A percentile compares a stretch with the other conserved stretches of the same genome.
Conservation (phyloP, 345 rosid genomes). For the Turnera subulata region DNA sequence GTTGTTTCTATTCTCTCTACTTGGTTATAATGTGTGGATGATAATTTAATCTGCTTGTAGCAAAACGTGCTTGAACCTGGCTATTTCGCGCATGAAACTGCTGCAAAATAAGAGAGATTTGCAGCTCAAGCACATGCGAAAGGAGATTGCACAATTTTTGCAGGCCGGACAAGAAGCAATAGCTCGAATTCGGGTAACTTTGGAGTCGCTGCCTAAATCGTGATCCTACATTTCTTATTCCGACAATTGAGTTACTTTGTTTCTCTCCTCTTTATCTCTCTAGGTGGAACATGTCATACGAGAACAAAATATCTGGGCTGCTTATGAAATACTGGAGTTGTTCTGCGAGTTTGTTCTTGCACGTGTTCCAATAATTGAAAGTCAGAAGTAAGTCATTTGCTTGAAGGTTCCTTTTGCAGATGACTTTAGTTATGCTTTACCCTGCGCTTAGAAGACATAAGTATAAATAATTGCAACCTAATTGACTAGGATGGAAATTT, state of each 20-base stretch:
- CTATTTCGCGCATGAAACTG: constrained; percentile 77
- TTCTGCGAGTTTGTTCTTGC: constrained; percentile 92
- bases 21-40: no score
- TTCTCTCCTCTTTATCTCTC: background rate
- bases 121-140: constrained; percentile 87
- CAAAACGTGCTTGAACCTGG: constrained; percentile 75
- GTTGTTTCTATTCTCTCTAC: background rate
- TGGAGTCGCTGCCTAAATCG: no score
- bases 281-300: constrained; percentile 96
- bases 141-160: constrained; percentile 88
- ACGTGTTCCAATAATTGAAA: constrained; percentile 78
- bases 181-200: constrained; percentile 77
- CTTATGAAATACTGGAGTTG: constrained; percentile 81
- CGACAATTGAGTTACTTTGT: background rate
- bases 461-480: no score
- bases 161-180: constrained; percentile 94
- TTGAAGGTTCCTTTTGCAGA: background rate
- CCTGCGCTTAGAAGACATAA: no score
- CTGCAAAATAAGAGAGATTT: constrained; percentile 89
- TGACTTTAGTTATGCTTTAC: background rate
- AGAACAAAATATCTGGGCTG: constrained; percentile 78
- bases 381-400: constrained; percentile 53
- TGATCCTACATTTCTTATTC: no score
- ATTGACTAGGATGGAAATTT: no score
- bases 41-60: constrained; percentile 30